Percentiles rank a stretch among this genome's conserved stretches.
Conservation (phyloP, 2,329 filamentous ascomycete genomes). For the Stagonosporopsis rhizophila region DNA sequence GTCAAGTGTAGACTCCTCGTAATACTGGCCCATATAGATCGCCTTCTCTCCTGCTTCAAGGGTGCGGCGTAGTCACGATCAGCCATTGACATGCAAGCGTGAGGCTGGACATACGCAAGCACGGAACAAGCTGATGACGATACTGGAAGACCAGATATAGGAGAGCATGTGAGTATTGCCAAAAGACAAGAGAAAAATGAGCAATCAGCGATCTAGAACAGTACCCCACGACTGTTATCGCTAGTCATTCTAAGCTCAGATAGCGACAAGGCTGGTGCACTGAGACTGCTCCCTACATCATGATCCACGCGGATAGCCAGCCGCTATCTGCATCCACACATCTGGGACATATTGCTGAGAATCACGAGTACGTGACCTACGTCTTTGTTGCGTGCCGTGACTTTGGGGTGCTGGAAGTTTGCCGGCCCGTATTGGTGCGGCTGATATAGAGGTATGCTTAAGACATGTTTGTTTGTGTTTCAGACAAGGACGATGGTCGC, state of each 20-base stretch:
- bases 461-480: conserved; percentile 12
- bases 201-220: neutral
- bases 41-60: neutral
- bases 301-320: neutral
- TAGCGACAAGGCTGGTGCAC: neutral
- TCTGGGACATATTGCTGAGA: neutral
- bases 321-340: conserved; percentile 10
- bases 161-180: neutral
- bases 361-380: neutral
- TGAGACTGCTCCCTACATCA: neutral
- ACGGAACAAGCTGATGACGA: neutral
- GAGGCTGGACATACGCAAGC: too few species aligned
- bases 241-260: neutral
- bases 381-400: too few species aligned
- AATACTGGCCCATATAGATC: neutral
- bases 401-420: too few species aligned
- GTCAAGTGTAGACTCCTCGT: neutral
- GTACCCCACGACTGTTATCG: neutral
- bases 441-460: neutral
- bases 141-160: neutral
- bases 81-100: neutral
- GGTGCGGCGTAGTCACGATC: conserved; percentile 8
- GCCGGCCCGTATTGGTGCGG: neutral
- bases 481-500: conserved; percentile 10
- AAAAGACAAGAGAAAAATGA: neutral